Base-by-base conservation (phyloP, 257 asterid genomes). In the Prunella vulgaris region DNA sequence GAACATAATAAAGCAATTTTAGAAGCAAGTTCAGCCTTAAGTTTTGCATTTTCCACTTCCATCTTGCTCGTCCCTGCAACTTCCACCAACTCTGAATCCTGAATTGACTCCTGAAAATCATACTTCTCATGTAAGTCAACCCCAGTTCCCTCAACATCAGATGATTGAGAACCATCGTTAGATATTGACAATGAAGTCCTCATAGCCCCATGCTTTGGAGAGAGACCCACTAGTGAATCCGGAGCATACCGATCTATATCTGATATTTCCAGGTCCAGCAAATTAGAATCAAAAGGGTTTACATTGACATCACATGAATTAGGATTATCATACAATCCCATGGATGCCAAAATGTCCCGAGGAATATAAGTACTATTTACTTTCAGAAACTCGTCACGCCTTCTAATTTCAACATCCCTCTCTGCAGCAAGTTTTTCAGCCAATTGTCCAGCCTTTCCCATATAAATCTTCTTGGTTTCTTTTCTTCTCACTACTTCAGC, bases 371-470 rank as follows among this genome's bases (percentile, higher is more conserved):
- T 60, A 79, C 82, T 80, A 58, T 91, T 89, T 22, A 84, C 83
- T 83, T 82, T 86, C 40, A 89, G 81, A 81, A 94, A 94, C 73
- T 91, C 96, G 64, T 89, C 97, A 7, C 99, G 86, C 51, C 88
- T 84, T 84, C 91, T 78, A 64, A 94, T 84, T 84, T 94, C 99
- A n/a, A 75, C 75, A 13, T 82, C 95, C 77, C 99, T 89, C 83
- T 88, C 94, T 14, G 81, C 81, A 32, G 99, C 99, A 71, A 94
- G 91, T 84, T 79, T 88, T 78, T 94, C 99, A 52, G 97, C 99
- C 84, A 94, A 62, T 71, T 86, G 96, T 25, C 99, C 97, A 70
- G 99, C 99, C 85, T 91, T 91, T 61, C 99, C 97, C 96, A 89
- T 89, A 75, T 89, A 94, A 66, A 94, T 90, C 84, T 94, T 94